Evolutionary conservation across 345 rosid genomes (phyloP).

Genomic region (Brassica nigra): DNA sequence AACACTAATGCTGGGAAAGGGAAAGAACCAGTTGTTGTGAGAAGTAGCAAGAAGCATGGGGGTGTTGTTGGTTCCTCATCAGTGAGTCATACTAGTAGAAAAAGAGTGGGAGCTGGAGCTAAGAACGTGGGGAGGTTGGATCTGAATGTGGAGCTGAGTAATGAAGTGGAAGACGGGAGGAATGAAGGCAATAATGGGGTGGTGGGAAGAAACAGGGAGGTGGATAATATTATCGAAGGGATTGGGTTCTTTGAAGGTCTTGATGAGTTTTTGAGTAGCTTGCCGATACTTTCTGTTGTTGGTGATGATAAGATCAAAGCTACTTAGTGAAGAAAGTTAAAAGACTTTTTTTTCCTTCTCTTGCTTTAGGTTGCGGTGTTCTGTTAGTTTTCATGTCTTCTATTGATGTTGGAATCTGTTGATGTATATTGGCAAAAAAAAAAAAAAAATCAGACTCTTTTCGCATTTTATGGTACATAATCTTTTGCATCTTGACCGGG

Average conservation of each 20-base stretch:
- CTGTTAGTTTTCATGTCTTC: conserved; percentile 34
- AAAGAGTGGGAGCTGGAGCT: conserved; percentile 53
- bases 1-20: conserved; percentile 48
- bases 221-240: conserved; percentile 77
- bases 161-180: conserved; percentile 56
- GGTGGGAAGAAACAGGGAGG: conserved; percentile 54
- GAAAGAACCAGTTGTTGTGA: conserved; percentile 44
- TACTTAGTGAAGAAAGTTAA: conserved; percentile 48
- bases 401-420: conserved; percentile 39
- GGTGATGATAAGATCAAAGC: conserved; percentile 87
- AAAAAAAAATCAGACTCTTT: background rate
- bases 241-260: conserved; percentile 91
- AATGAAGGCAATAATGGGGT: conserved; percentile 51
- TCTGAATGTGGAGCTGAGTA: conserved; percentile 94
- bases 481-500: conserved; percentile 5
- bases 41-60: conserved; percentile 45
- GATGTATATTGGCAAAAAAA: conserved; percentile 27
- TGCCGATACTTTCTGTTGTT: conserved; percentile 88
- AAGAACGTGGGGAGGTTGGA: conserved; percentile 80
- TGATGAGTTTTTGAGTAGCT: conserved; percentile 88
- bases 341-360: conserved; percentile 20
- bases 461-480: conserved; percentile 5
- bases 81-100: conserved; percentile 38
- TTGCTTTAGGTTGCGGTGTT: conserved; percentile 18
- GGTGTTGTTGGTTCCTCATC: conserved; percentile 35